These are phyloP conservation scores for Auricularia sp. DNA, from an alignment of 768 basidiomycete genomes.

Conservation along the genomic window DNA sequence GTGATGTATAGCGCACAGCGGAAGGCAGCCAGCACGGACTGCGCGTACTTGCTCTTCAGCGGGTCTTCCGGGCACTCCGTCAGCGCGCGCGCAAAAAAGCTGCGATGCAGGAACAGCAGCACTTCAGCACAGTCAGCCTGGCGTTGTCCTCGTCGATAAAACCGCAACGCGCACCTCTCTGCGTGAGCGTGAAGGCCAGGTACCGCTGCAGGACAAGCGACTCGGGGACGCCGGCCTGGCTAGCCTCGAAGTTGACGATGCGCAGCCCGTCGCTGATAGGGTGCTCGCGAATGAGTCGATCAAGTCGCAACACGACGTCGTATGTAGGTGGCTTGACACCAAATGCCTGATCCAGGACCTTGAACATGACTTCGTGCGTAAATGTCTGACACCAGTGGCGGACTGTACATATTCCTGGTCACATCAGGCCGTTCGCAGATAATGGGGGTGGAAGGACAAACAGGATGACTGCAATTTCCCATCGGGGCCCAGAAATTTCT, in stretches of 20 bases:
- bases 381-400: slow-evolving; percentile 65
- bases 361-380: slow-evolving; percentile 59
- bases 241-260: not conserved
- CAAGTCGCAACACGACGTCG: slow-evolving; percentile 52
- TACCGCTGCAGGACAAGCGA: slow-evolving; percentile 1
- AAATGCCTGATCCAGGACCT: slow-evolving; percentile 62
- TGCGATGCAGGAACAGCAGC: slow-evolving; percentile 65
- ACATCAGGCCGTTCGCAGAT: not conserved
- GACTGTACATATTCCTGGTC: slow-evolving; percentile 38
- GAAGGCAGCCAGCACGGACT: slow-evolving; percentile 60
- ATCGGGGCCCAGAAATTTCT: slow-evolving; percentile 33
- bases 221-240: not conserved
- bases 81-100: slow-evolving; percentile 62
- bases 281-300: slow-evolving; percentile 15
- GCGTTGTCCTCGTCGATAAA: no score
- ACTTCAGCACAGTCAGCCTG: slow-evolving; percentile 24
- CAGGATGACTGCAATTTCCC: slow-evolving; percentile 29
- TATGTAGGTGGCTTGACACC: slow-evolving; percentile 61
- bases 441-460: slow-evolving; percentile 13
- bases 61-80: slow-evolving; percentile 55
- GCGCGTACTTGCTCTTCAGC: slow-evolving; percentile 59
- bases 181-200: not conserved
- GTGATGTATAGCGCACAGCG: slow-evolving; percentile 34
- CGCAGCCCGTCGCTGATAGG: not conserved
- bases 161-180: not conserved